Conservation (phyloP, 208 protist species). For the Lotmaria passim region DNA sequence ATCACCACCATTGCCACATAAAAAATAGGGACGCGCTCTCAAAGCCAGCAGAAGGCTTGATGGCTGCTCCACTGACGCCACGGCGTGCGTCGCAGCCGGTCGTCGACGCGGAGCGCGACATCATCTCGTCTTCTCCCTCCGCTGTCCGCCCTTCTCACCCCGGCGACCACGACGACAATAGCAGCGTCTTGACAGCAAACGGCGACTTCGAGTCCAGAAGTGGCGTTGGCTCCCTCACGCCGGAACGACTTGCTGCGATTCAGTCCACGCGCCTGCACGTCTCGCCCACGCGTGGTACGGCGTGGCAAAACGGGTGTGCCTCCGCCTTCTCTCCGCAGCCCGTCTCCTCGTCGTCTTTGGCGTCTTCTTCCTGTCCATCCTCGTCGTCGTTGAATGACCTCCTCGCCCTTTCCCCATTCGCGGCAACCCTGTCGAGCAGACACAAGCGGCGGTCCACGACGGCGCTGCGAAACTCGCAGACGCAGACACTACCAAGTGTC, state of each 20-base stretch:
- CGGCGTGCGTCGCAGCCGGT: not conserved
- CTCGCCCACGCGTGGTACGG: slow-evolving; percentile 33
- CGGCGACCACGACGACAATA: not conserved
- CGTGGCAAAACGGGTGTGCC: slow-evolving; percentile 13
- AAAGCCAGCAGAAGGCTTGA: not conserved
- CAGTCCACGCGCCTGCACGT: slow-evolving; percentile 41
- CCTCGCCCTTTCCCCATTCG: not conserved
- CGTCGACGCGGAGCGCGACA: slow-evolving; percentile 26
- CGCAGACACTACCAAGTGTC: not conserved
- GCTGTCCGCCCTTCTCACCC: not conserved
- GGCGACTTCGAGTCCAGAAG: not conserved
- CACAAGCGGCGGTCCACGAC: not conserved
- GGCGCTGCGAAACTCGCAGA: not conserved
- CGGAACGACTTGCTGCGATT: slow-evolving; percentile 25
- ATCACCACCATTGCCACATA: too few species aligned
- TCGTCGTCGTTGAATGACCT: slow-evolving; percentile 6
- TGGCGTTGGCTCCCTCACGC: not conserved
- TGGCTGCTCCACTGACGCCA: not conserved
- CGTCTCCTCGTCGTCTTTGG: not conserved
- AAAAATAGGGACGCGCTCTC: not conserved
- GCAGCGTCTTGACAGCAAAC: not conserved
- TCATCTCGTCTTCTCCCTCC: slow-evolving; percentile 23
- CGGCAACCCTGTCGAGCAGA: not conserved
- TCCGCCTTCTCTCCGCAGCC: not conserved
- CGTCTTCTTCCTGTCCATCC: slow-evolving; percentile 3